Base-by-base conservation (phyloP, 2,329 filamentous ascomycete genomes). In the Fusarium setosum region DNA sequence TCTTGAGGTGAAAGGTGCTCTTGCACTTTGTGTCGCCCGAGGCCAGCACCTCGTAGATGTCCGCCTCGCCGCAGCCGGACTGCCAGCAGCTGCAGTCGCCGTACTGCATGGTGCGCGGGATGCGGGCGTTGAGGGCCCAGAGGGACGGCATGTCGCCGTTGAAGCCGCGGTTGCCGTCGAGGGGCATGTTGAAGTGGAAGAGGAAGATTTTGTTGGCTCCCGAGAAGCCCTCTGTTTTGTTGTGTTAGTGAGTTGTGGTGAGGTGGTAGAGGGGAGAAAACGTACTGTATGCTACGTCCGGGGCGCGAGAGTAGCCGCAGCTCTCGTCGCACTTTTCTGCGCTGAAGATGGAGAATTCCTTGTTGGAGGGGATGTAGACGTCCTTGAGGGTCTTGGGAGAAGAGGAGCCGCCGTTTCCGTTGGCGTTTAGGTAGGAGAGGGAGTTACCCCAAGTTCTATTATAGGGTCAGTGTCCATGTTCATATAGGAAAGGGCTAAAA, bases 101-200 rank as follows among this genome's bases (percentile, higher is more conserved):
- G 79, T 94, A 94, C 76, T 94, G 91, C 6, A 85, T 80, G 6
- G 90, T 89, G 61, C 88, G 88, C 23, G 91, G 88, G 62, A 94
- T 92, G 61, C 87, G 84, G 17, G 87, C 88, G 78, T 94, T 94
- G 61, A 94, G 85, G 48, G 90, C 81, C 92, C 92, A 94, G 76
- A 90, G 84, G 38, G 91, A 89, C 9, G 92, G 91, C 84, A 91
- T 91, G 77, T 94, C 88, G 38, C 75, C 81, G 72, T 88, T 86
- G 70, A 81, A 81, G 56, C 80, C 81, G n/a, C 74, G 78, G 51
- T 81, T 74, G 61, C 84, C 84, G 57, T 86, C 85, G 45, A 83
- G 73, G 9, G 91, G 91, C 92, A 94, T 94, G 55, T 82, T 81
- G 76, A 94, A 92, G 70, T 92, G 86, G 69, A 92, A 84, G 64